Percentiles rank a stretch among this genome's conserved stretches.
Evolutionary conservation across 148 eudicot species (phyloP).

Genomic region (Rhododendron kiyosumense): DNA sequence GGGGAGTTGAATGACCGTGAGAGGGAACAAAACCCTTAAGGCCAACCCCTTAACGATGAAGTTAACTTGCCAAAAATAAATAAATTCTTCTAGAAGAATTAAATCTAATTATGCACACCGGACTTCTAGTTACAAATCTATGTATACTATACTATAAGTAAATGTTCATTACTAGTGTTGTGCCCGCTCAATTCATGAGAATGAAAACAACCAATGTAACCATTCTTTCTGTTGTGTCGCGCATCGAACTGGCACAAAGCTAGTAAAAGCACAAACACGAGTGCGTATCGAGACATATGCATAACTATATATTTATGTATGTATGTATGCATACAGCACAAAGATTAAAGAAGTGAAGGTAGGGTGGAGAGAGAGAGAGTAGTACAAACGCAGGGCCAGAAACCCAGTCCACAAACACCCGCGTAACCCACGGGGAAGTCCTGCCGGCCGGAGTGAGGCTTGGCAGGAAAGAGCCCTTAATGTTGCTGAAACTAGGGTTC

Average conservation of each 20-base stretch:
- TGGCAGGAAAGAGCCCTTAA: slow-evolving; percentile 56
- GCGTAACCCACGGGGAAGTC: slow-evolving; percentile 21
- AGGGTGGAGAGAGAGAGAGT: slow-evolving; percentile 60
- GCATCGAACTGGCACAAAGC: too few relatives aligned
- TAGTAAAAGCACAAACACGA: background rate
- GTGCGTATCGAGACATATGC: background rate
- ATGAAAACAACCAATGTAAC: too few relatives aligned
- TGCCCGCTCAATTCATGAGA: too few relatives aligned
- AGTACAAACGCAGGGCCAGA: slow-evolving; percentile 56
- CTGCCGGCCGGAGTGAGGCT: slow-evolving; percentile 60
- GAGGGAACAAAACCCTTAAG: background rate
- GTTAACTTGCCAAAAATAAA: background rate
- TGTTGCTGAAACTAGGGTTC: slow-evolving; percentile 43
- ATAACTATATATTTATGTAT: background rate
- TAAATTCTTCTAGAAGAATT: background rate
- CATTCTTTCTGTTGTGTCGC: too few relatives aligned
- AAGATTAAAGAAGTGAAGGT: slow-evolving; percentile 45
- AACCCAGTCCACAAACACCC: slow-evolving; percentile 11
- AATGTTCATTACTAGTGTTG: too few relatives aligned
- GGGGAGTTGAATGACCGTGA: background rate
- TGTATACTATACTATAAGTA: too few relatives aligned
- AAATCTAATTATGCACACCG: background rate
- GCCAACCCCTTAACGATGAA: background rate
- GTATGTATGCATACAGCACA: background rate
- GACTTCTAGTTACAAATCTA: background rate